Conservation (phyloP, 306 rosid species). For the Inga laurina region DNA sequence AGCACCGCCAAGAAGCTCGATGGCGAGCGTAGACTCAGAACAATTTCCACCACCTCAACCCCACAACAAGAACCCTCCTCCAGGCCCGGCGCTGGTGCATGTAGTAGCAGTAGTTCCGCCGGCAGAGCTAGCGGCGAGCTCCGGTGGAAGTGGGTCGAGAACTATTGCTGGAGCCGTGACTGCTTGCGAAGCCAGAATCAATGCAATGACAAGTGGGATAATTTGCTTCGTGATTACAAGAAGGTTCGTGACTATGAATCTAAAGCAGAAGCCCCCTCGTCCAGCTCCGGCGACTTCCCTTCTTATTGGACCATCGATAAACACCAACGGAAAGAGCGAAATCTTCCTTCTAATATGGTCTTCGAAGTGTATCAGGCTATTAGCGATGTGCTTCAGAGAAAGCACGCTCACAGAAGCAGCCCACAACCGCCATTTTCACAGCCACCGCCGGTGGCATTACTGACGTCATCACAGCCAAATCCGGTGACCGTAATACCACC, state of each 20-base stretch:
- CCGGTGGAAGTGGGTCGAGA: constrained; percentile 74
- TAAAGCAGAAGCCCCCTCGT: constrained; percentile 28
- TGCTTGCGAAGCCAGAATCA: constrained; percentile 69
- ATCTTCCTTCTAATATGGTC: constrained; percentile 63
- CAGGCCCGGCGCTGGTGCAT: neutral
- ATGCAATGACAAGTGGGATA: constrained; percentile 77
- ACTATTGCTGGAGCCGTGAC: constrained; percentile 69
- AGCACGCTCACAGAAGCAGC: constrained; percentile 31
- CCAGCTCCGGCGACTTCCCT: constrained; percentile 29
- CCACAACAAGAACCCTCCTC: constrained; percentile 11
- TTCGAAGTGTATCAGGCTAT: constrained; percentile 55
- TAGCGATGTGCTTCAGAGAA: constrained; percentile 53
- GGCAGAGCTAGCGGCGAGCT: constrained; percentile 48
- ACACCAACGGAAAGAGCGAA: constrained; percentile 53
- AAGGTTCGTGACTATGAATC: constrained; percentile 66
- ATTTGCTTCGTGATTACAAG: constrained; percentile 63
- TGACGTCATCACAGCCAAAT: constrained; percentile 19
- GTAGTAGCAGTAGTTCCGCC: neutral
- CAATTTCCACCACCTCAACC: neutral
- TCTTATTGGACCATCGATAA: constrained; percentile 61
- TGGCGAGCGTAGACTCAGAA: constrained; percentile 51
- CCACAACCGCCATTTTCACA: neutral
- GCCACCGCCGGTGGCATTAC: neutral
- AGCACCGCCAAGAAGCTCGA: constrained; percentile 62
- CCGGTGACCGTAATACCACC: constrained; percentile 12